Evolutionary conservation across 441 rosid genomes (phyloP).

Genomic region (Manihot esculenta): DNA sequence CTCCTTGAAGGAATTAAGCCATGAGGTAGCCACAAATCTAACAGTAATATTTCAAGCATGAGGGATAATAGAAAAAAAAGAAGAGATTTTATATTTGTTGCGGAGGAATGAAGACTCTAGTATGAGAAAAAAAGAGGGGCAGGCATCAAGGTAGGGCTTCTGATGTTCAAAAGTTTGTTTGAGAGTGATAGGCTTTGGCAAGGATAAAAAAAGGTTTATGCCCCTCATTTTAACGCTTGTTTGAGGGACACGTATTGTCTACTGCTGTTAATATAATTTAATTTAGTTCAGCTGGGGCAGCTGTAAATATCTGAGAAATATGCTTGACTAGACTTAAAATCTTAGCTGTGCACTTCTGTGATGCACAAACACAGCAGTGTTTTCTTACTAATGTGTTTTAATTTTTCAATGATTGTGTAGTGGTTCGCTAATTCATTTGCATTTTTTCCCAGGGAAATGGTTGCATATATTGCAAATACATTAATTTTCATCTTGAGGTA

Average conservation of each 20-base stretch:
- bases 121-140: not conserved
- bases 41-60: not conserved
- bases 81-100: not conserved
- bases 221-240: not conserved
- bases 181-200: not conserved
- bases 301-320: constrained; percentile 1
- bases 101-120: not conserved
- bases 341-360: too few species aligned
- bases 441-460: constrained; percentile 79
- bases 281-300: not conserved
- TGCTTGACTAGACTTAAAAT: not conserved
- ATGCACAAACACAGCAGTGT: too few species aligned
- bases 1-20: not conserved
- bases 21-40: not conserved
- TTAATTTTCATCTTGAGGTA: constrained; percentile 90
- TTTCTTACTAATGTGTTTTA: not conserved
- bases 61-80: not conserved
- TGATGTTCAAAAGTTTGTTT: not conserved
- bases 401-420: constrained; percentile 2
- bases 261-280: constrained; percentile 1
- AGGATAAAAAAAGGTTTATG: not conserved
- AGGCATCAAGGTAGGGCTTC: not conserved
- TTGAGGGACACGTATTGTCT: not conserved
- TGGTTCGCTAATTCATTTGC: constrained; percentile 13
- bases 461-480: constrained; percentile 91